Base-by-base conservation (phyloP, 2,329 filamentous ascomycete genomes). In the Alternaria tenuissima region DNA sequence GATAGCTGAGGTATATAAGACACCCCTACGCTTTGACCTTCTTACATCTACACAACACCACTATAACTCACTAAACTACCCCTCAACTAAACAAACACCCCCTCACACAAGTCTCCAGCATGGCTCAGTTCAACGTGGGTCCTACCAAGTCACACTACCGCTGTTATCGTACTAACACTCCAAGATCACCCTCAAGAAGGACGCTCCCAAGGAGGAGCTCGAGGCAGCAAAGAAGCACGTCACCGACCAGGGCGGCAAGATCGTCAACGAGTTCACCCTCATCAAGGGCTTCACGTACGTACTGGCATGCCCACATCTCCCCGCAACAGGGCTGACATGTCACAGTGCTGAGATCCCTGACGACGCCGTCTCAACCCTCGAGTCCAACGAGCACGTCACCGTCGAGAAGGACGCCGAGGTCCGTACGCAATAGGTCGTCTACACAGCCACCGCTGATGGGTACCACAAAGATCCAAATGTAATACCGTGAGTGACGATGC, bases 211-310 rank as follows among this genome's bases (percentile, higher is more conserved):
- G 48, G 87, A 88, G 32, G 83, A 96, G 75, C 84, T 96, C 66
- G 82, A 88, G 51, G 93, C 91, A 53, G 90, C 91, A 62, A 96
- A 96, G 88, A 82, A 94, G 78, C 82, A 89, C 60, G 91, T 89
- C 70, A 81, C 78, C 61, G 86, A 90, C 42, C 88, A 94, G 77
- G 94, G 94, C 75, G 94, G 93, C 77, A 88, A 87, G 79, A 95
- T 98, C 81, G 87, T 82, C 56, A 89, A 95, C 71, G 91, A 95
- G 78, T 97, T 92, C 84, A 89, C 82, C 62, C 81, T 97, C 71
- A 93, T 97, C 86, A 96, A 94, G 83, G 94, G 91, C 59, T 97
- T 97, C 83, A 89, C 91, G 94, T 97, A 88, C 70, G 91, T 84
- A 44, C 11, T 43, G 34, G 14, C 5, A 6, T 24, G 7, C 36